These are phyloP conservation scores for Colletotrichum higginsianum DNA, from an alignment of 2,329 filamentous ascomycete species.

Conservation along the genomic window DNA sequence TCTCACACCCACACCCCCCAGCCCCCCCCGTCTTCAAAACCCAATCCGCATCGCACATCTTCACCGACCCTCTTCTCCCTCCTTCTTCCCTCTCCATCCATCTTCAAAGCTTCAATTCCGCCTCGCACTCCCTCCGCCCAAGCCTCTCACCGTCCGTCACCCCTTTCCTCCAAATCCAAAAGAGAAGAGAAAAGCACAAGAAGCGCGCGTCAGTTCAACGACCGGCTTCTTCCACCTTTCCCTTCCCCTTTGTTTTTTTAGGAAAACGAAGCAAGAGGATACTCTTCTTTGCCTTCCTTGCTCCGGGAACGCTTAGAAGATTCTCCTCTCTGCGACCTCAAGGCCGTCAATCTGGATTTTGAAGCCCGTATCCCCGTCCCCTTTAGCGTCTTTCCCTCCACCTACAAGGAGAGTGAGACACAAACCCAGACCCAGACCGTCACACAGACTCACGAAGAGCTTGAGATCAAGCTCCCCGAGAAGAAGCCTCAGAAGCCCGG, in stretches of 20 bases:
- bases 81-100: conserved; percentile 42
- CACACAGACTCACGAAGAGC: conserved; percentile 83
- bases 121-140: conserved; percentile 31
- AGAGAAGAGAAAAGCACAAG: conserved; percentile 43
- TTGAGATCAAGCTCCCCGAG: conserved; percentile 81
- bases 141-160: conserved; percentile 1
- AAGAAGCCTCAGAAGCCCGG: conserved; percentile 78
- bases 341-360: conserved; percentile 99
- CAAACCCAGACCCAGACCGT: conserved; percentile 60
- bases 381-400: conserved; percentile 99
- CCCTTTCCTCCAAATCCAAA: conserved; percentile 42
- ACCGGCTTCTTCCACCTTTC: conserved; percentile 51
- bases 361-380: conserved; percentile 99
- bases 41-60: conserved; percentile 44
- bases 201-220: conserved; percentile 42
- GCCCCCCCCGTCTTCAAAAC: conserved; percentile 46
- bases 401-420: conserved; percentile 79
- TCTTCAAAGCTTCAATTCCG: conserved; percentile 40
- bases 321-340: conserved; percentile 70
- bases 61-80: conserved; percentile 41
- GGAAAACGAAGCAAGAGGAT: conserved; percentile 76
- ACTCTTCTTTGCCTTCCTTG: conserved; percentile 77
- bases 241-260: conserved; percentile 68
- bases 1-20: conserved; percentile 30
- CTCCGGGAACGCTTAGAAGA: conserved; percentile 76